Conservation (phyloP, 192 early-diverging fungal species). For the Coemansia javaensis region DNA sequence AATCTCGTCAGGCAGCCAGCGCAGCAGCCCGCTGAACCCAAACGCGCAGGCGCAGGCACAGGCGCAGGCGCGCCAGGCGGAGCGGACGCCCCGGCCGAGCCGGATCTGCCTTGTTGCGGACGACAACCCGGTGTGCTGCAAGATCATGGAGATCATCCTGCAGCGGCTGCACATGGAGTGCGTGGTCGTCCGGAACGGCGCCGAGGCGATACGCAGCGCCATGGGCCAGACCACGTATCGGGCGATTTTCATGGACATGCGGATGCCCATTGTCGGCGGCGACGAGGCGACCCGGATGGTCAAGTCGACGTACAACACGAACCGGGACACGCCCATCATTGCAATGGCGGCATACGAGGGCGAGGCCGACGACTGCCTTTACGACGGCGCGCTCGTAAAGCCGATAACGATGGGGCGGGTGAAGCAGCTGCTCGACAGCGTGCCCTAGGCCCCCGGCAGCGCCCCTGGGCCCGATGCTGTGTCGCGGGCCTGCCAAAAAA, state of each 20-base stretch:
- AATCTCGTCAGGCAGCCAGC: constrained; percentile 7
- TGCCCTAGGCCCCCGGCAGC: too few relatives aligned
- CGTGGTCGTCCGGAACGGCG: constrained; percentile 83
- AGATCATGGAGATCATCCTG: constrained; percentile 89
- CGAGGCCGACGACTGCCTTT: constrained; percentile 29
- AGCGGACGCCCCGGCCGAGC: background rate
- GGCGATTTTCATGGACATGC: constrained; percentile 89
- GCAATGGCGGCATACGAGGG: constrained; percentile 74
- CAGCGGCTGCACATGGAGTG: constrained; percentile 69
- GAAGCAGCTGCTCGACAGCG: constrained; percentile 7
- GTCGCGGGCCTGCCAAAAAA: too few relatives aligned
- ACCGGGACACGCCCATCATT: constrained; percentile 79
- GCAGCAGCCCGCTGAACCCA: constrained; percentile 36
- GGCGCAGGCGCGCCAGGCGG: background rate
- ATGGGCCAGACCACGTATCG: constrained; percentile 89
- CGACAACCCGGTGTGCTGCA: constrained; percentile 84
- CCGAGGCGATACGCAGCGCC: constrained; percentile 82
- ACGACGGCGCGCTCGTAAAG: constrained; percentile 33
- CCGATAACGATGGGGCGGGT: constrained; percentile 20
- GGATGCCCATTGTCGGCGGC: constrained; percentile 94
- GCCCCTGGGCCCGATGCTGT: too few relatives aligned
- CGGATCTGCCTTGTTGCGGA: constrained; percentile 75
- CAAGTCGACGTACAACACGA: constrained; percentile 85
- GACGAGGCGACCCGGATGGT: constrained; percentile 91
- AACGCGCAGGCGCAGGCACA: background rate